A percentile compares a stretch with the other conserved stretches of the same genome.
phyloP scores from a whole-genome alignment of 371 early-diverging fungal species.

The Circinella minor region DNA sequence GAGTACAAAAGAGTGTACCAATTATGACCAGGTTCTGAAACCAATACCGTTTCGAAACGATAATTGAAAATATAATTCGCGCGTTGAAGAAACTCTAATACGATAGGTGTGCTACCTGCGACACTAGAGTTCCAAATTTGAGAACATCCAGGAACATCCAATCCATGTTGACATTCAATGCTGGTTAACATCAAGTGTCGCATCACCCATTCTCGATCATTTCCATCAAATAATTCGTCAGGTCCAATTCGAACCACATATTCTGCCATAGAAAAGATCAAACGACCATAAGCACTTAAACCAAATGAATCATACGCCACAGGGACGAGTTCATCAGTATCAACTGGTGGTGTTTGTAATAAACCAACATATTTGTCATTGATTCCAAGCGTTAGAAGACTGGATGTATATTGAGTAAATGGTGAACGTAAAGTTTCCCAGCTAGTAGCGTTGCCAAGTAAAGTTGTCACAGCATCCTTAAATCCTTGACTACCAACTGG shows the following conservation, averaged over 20 bases:
- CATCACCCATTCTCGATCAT: conserved; percentile 39
- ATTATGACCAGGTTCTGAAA: not conserved
- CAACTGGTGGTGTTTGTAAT: conserved; percentile 23
- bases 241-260: conserved; percentile 35
- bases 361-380: conserved; percentile 26
- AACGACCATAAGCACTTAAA: conserved; percentile 56
- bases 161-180: conserved; percentile 41
- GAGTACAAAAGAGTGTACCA: conserved; percentile 1
- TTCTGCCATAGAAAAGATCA: conserved; percentile 52
- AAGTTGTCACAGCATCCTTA: conserved; percentile 8
- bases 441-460: conserved; percentile 28
- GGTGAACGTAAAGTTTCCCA: conserved; percentile 29
- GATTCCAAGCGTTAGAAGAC: conserved; percentile 27
- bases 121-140: conserved; percentile 31
- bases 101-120: conserved; percentile 19
- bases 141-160: conserved; percentile 27
- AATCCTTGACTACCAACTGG: not conserved
- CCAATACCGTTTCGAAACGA: conserved; percentile 17
- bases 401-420: conserved; percentile 24
- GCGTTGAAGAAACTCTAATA: conserved; percentile 31
- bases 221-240: conserved; percentile 23
- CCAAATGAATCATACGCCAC: conserved; percentile 61
- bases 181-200: conserved; percentile 40
- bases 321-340: conserved; percentile 38
- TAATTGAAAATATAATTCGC: conserved; percentile 18